These are phyloP conservation scores for Clonostachys chloroleuca DNA, from an alignment of 2,329 filamentous ascomycete species.

Conservation along the genomic window DNA sequence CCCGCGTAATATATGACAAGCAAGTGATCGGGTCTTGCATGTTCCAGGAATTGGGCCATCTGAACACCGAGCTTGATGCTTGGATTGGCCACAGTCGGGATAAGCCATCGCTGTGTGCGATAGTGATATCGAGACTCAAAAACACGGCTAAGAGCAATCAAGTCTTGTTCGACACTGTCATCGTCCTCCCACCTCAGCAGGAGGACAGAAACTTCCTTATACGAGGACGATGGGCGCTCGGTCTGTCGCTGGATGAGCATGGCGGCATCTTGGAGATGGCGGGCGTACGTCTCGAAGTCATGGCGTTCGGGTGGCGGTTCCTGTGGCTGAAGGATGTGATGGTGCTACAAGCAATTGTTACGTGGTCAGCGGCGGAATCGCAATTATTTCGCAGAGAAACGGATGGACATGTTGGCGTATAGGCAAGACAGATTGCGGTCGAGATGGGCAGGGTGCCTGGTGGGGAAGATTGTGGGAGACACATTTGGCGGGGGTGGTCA, in stretches of 20 bases:
- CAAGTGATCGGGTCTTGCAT: constrained; percentile 52
- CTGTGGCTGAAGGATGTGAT: constrained; percentile 26
- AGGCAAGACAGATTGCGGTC: constrained; percentile 10
- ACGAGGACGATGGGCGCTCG: constrained; percentile 41
- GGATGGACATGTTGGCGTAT: too few relatives aligned
- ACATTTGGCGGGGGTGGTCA: background rate
- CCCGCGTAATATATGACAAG: constrained; percentile 63
- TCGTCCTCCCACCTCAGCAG: constrained; percentile 62
- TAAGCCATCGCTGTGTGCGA: constrained; percentile 55
- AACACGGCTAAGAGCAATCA: constrained; percentile 50
- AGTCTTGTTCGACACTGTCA: constrained; percentile 44
- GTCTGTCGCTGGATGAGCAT: constrained; percentile 63
- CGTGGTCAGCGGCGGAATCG: too few relatives aligned
- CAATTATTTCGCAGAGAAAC: too few relatives aligned
- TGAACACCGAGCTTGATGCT: constrained; percentile 58
- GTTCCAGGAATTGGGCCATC: constrained; percentile 55
- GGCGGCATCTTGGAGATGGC: constrained; percentile 64
- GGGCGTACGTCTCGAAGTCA: constrained; percentile 63
- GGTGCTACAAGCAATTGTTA: constrained; percentile 4
- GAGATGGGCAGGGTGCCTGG: background rate
- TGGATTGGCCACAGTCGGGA: constrained; percentile 54
- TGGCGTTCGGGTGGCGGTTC: constrained; percentile 44
- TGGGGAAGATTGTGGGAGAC: background rate
- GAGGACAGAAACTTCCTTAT: constrained; percentile 55
- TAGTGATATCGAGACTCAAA: constrained; percentile 58